Evolutionary conservation across 179 eudicot species (phyloP).

Genomic region (Kewa caespitosa): DNA sequence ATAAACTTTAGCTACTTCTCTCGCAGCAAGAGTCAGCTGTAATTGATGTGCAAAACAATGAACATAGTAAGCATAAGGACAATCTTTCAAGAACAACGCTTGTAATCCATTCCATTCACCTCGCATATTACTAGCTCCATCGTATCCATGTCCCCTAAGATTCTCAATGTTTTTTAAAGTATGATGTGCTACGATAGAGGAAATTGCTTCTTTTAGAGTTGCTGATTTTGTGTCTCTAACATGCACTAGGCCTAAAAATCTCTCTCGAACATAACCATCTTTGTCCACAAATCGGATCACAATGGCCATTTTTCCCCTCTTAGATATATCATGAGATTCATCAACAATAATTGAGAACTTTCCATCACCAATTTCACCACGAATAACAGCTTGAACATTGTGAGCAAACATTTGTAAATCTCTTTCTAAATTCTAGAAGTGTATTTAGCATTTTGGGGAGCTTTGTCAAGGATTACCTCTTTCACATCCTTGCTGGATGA

Average conservation of each 20-base stretch:
- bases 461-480: neutral
- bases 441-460: neutral
- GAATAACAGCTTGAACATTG: too few relatives aligned
- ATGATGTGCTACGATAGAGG: neutral
- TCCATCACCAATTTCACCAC: neutral
- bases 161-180: neutral
- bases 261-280: neutral
- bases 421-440: neutral
- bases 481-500: neutral
- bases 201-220: neutral
- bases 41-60: neutral
- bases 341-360: neutral
- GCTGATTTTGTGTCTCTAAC: neutral
- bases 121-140: neutral
- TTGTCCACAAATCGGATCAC: neutral
- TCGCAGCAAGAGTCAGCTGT: neutral
- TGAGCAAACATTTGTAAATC: too few relatives aligned
- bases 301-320: neutral
- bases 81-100: neutral
- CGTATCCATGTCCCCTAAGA: neutral
- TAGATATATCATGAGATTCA: neutral
- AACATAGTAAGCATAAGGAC: neutral
- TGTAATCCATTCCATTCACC: neutral
- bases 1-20: neutral
- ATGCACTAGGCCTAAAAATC: neutral